Percentiles rank a stretch among this genome's conserved stretches.
phyloP scores from a whole-genome alignment of 202 grass and related monocot species.

The Digitaria exilis region DNA sequence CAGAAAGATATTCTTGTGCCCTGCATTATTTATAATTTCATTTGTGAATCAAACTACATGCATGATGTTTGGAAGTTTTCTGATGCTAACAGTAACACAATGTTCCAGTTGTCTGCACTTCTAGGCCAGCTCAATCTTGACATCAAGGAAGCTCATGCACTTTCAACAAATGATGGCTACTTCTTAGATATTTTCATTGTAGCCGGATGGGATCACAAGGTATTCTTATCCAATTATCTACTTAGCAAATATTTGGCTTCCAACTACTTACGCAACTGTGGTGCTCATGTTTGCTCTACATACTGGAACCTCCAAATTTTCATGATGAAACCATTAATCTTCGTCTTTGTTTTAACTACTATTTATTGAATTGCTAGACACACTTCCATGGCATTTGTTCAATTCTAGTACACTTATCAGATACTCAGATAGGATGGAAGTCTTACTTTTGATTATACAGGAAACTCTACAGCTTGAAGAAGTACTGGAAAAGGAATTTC shows the following conservation, averaged over 20 bases:
- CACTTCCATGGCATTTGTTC: neutral
- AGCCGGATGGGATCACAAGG: slow-evolving; percentile 61
- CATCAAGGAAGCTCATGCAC: slow-evolving; percentile 77
- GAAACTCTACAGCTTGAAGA: slow-evolving; percentile 59
- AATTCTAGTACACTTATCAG: neutral
- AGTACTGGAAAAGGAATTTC: slow-evolving; percentile 50
- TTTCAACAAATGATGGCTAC: slow-evolving; percentile 84
- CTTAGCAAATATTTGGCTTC: neutral
- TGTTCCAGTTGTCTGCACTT: slow-evolving; percentile 56
- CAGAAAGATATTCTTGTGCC: neutral
- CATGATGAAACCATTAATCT: neutral
- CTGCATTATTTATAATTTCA: neutral
- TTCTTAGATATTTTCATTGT: slow-evolving; percentile 79
- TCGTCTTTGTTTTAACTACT: neutral
- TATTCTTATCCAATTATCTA: neutral
- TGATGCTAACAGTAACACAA: neutral
- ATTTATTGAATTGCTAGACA: neutral
- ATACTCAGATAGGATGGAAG: neutral
- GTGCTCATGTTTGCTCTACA: neutral
- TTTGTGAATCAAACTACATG: neutral
- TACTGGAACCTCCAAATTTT: neutral
- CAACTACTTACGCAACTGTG: neutral
- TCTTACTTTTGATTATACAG: slow-evolving; percentile 46
- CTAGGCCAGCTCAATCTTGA: slow-evolving; percentile 67
- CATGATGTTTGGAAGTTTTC: neutral